Evolutionary conservation across 139 green algal species (phyloP), one percentile per base, ranked within the genome.

Genomic region (Helicosporidium sp.): DNA sequence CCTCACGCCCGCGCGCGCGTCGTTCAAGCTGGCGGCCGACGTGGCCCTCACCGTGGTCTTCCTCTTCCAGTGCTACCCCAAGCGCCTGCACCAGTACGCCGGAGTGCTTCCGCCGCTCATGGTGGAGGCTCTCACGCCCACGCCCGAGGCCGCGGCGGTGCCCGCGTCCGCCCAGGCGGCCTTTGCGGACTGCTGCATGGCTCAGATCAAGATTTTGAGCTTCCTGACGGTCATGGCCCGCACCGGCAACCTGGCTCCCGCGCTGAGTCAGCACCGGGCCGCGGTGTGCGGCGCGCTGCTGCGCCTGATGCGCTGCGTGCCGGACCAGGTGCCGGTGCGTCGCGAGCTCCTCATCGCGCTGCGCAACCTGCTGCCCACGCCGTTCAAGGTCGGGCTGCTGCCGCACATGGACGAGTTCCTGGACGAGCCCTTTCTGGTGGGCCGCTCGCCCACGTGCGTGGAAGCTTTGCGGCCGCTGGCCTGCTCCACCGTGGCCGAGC

Each of bases 11-110:
- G 62, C 57, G 22, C 23, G 16, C 26, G 48, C 57, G 3, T 87
- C 73, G 3, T 88, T 93, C 74, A 87, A 85, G 59, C 58, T 94
- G n/a, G 55, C 91, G 5, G 70, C 66, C 6, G 85, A 95, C 35
- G 50, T 68, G 3, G 48, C 55, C 4, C 19, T 72, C 5, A 57
- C 43, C 29, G 55, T 68, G 10, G 52, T 62, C 0, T 72, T 57
- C 23, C 29, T 72, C 1, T 52, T 60, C 20, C 45, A 62, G 26
- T 59, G 46, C 26, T 41, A 60, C 28, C 45, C 54, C 2, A 54
- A 41, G 29, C 42, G 46, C 15, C 34, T 64, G 20, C 41, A 52
- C 8, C 39, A 67, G 20, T 51, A 62, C 36, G 43, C 43, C 7
- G 19, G 13, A 10, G 24, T 27, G 4, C 33, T 66, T 4, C 23